Evolutionary conservation across 2,329 filamentous ascomycete species (phyloP), one percentile per base, ranked within the genome.

Genomic region (Colletotrichum navitas): DNA sequence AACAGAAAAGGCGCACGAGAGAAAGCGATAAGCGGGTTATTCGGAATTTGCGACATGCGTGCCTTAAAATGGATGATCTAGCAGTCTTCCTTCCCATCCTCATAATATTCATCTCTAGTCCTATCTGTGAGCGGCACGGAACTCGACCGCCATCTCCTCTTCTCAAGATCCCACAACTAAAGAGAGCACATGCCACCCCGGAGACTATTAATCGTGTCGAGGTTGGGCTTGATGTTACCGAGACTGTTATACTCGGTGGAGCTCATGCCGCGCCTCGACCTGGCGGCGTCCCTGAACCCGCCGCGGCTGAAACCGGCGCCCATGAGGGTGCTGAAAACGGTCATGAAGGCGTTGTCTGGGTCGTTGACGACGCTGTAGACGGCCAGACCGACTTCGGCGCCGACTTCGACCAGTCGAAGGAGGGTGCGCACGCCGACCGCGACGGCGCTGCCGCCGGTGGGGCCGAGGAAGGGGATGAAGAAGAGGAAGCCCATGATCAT

Each of bases 391-490:
- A 60, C 36, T 2, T 36, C 54, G 32, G 34, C 54, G 14, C 54
- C 54, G 34, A 36, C 54, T 18, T 56, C 54, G 54, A 56, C 8
- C 34, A 56, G 36, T 5, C 10, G 54, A 29, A 36, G 32, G 45
- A 51, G 14, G 14, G 14, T 55, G 52, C 54, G 39, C 26, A 39
- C 4, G 39, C 41, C 54, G n/a, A 7, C 18, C 18, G 49, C 21
- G 26, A 24, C 29, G 45, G 12, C 45, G 24, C 45, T 21, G 21
- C 54, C 41, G 11, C 32, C 52, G 8, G 47, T 5, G 43, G 56
- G 56, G 63, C 63, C 55, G n/a, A 60, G 43, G 55, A 66, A 60
- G 24, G 55, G 55, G 24, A 66, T 41, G 43, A 60, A 29, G 45
- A 66, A 60, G 39, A 66, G 24, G 63, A 66, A 36, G 7, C 34